Base-by-base conservation (phyloP, 1,284 basidiomycete species). In the Papiliotrema fonsecae region DNA sequence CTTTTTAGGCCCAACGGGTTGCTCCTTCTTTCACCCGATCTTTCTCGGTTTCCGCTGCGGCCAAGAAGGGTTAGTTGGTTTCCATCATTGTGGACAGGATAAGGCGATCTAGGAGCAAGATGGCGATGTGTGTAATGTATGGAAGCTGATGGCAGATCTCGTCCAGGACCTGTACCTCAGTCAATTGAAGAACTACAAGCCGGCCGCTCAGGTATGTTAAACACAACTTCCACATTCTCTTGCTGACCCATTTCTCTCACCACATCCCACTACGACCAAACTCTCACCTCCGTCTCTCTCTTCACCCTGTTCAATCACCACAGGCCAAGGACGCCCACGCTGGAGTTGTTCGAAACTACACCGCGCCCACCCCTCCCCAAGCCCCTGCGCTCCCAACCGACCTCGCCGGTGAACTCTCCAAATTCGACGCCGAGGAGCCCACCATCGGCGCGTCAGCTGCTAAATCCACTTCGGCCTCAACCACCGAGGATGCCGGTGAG, bases 111-210 rank as follows among this genome's bases (percentile, higher is more conserved):
- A 9, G 19, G 13, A 19, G 16, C 6, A 21, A 18, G 37, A 21
- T 45, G 40, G 30, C 26, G 19, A 25, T 10, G 27, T 11, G 42
- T 40, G 32, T 4, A 19, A 19, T 36, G 6, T 24, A 16, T 16
- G 34, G 14, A 5, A 35, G 40, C 42, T 45, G 32, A 45, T 31
- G 11, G 14, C 67, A 94, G 92, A 96, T 78, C 78, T 94, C 65
- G 80, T 97, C 51, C 88, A 94, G 81, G 90, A 96, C 61, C 73
- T 94, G 50, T 97, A 97, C 77, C 66, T 97, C 62, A 84, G 81
- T 68, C 87, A 94, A 78, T 81, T 97, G 69, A 94, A 88, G 78
- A 74, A 81, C 18, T 97, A 93, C 84, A 94, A 91, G 79, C 72
- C 78, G 30, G 73, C 75, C 49, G 55, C 70, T 38, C 61, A 72